Conservation (phyloP, 2,329 filamentous ascomycete species). For the Diaporthe ilicicola region DNA sequence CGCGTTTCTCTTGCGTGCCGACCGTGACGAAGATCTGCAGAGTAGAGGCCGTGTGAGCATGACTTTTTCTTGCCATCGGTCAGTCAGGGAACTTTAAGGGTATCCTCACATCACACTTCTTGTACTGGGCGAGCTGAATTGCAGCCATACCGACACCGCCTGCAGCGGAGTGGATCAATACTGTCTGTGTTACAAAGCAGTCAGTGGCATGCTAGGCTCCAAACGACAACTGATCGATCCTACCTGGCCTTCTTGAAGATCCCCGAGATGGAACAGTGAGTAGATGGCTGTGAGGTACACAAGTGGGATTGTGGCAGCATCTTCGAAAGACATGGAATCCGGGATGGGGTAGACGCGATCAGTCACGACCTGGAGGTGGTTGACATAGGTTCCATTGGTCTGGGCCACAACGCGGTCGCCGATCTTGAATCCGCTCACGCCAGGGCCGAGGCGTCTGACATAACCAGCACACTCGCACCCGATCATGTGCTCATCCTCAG, state of each 20-base stretch:
- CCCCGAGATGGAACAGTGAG: constrained; percentile 40
- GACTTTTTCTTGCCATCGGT: too few species aligned
- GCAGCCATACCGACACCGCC: constrained; percentile 9
- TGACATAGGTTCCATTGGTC: constrained; percentile 35
- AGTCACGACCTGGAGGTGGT: constrained; percentile 10
- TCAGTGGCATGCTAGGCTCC: too few species aligned
- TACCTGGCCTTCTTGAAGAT: constrained; percentile 37
- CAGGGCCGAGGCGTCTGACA: neutral
- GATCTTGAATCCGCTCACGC: neutral
- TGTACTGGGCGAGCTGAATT: neutral
- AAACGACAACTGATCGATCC: too few species aligned
- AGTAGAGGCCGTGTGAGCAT: too few species aligned
- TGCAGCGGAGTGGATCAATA: constrained; percentile 21
- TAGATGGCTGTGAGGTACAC: constrained; percentile 44
- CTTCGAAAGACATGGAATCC: constrained; percentile 42
- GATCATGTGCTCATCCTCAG: constrained; percentile 35
- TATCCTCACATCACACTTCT: too few species aligned
- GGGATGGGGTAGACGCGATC: constrained; percentile 38
- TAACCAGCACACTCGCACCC: constrained; percentile 2
- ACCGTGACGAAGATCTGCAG: constrained; percentile 44
- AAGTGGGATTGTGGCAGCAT: constrained; percentile 44
- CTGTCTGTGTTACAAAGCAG: constrained; percentile 22
- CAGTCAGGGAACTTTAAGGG: too few species aligned
- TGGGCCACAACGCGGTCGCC: constrained; percentile 31
- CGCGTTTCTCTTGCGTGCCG: constrained; percentile 40